Base-by-base conservation (phyloP, 306 rosid species). In the Gillenia trifoliata region DNA sequence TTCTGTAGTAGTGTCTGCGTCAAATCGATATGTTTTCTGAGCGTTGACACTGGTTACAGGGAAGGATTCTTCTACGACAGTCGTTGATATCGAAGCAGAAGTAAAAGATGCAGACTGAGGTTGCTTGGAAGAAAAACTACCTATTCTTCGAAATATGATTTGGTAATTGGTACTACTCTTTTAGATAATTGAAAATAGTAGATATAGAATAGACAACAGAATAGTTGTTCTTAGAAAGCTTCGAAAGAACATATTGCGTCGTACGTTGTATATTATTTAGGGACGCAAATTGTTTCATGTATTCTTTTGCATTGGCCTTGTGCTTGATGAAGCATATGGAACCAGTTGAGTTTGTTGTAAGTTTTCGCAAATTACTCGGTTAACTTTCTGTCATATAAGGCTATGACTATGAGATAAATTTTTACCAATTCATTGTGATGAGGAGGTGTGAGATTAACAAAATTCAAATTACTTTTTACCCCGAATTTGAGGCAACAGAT, bases 71-170 rank as follows among this genome's bases (percentile, higher is more conserved):
- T 71, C 90, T 54, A 78, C 30, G 9, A 87, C 87, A 40, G 87
- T 94, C 70, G 90, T 86, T 54, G 99, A 94, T 78, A 78, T 94
- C 73, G 99, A 94, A 90, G 99, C 97, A 34, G 97, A 94, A 75
- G 70, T 94, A 36, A 90, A 86, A 79, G 99, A 94, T 78, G 99
- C 84, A 59, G 99, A 94, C 63, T 94, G 86, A 90, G 64, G 66
- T 72, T 3, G 38, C 67, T 25, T 56, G 75, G 66, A 43, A 25
- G 31, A 38, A 17, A 25, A 34, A 25, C 25, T 54, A 6, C 0
- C 1, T 19, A 34, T 33, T 52, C 54, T 54, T 22, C 23, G 28
- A 36, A 30, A 33, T 13, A 47, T 54, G 38, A 33, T 70, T 11
- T 23, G 26, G 29, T 55, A 36, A 25, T 6, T 23, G 17, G 29